Evolutionary conservation across 306 rosid genomes (phyloP).

Genomic region (Rosa multiflora): DNA sequence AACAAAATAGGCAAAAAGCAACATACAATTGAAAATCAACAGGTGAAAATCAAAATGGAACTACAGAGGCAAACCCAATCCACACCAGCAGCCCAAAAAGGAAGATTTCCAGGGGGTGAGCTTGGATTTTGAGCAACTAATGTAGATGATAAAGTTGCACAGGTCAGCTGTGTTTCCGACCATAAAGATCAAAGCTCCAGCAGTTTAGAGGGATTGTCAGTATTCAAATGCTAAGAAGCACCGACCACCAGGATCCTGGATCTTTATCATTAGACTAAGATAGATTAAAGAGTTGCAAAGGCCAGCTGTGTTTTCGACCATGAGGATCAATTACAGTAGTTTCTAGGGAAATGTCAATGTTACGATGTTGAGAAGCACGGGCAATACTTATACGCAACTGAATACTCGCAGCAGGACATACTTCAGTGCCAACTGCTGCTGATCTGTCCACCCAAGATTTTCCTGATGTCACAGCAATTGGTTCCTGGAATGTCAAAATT

Average conservation of each 20-base stretch:
- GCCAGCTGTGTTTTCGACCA: slow-evolving; percentile 60
- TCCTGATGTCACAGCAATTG: slow-evolving; percentile 55
- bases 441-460: slow-evolving; percentile 23
- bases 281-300: slow-evolving; percentile 61
- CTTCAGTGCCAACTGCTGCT: slow-evolving; percentile 55
- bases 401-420: slow-evolving; percentile 56
- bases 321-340: slow-evolving; percentile 50
- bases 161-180: slow-evolving; percentile 34
- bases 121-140: slow-evolving; percentile 18
- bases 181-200: slow-evolving; percentile 39
- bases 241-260: slow-evolving; percentile 37
- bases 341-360: slow-evolving; percentile 91
- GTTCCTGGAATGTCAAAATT: slow-evolving; percentile 77
- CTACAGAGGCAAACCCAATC: background rate
- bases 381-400: slow-evolving; percentile 80
- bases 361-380: slow-evolving; percentile 78
- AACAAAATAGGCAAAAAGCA: background rate
- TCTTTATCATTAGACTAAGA: slow-evolving; percentile 27
- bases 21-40: background rate
- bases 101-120: background rate
- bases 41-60: background rate
- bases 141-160: slow-evolving; percentile 38
- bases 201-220: slow-evolving; percentile 53
- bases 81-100: background rate
- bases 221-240: slow-evolving; percentile 55